A percentile compares a stretch with the other conserved stretches of the same genome.
Conservation (phyloP, 176 grass and related monocot genomes). For the Carex myosuroides region DNA sequence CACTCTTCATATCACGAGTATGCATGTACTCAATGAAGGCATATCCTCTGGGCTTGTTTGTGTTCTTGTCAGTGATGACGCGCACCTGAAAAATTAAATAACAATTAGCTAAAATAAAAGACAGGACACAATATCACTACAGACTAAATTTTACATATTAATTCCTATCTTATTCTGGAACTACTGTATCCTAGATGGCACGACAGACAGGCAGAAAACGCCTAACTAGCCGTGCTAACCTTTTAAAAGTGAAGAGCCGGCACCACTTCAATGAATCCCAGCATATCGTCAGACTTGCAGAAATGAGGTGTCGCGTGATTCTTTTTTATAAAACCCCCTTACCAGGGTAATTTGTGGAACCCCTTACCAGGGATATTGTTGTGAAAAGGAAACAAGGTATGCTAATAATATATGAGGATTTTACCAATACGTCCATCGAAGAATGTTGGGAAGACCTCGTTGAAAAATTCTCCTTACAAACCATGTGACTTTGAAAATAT, state of each 20-base stretch:
- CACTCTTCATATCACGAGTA: slow-evolving; percentile 94
- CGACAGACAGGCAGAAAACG: slow-evolving; percentile 86
- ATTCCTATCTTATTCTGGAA: slow-evolving; percentile 25
- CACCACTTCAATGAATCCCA: slow-evolving; percentile 58
- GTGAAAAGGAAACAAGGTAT: slow-evolving; percentile 10
- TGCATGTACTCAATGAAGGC: slow-evolving; percentile 87
- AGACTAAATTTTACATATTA: background rate
- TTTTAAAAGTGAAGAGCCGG: slow-evolving; percentile 63
- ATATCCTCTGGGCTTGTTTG: slow-evolving; percentile 89
- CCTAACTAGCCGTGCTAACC: slow-evolving; percentile 99
- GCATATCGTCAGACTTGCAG: slow-evolving; percentile 55
- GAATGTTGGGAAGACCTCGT: slow-evolving; percentile 7
- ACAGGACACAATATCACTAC: background rate
- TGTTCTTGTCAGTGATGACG: slow-evolving; percentile 53
- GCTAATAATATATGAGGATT: slow-evolving; percentile 9
- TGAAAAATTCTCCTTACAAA: background rate
- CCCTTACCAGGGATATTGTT: slow-evolving; percentile 25
- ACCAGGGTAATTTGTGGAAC: slow-evolving; percentile 58
- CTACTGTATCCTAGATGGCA: slow-evolving; percentile 62
- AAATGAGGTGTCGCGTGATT: slow-evolving; percentile 36
- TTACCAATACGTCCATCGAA: slow-evolving; percentile 18
- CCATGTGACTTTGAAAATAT: background rate
- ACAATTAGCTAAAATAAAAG: slow-evolving; percentile 23
- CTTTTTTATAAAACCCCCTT: slow-evolving; percentile 52
- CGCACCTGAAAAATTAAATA: slow-evolving; percentile 55